A percentile compares a stretch with the other conserved stretches of the same genome.
These are phyloP conservation scores for Colletotrichum noveboracense DNA, from an alignment of 2,329 filamentous ascomycete species.

Conservation along the genomic window DNA sequence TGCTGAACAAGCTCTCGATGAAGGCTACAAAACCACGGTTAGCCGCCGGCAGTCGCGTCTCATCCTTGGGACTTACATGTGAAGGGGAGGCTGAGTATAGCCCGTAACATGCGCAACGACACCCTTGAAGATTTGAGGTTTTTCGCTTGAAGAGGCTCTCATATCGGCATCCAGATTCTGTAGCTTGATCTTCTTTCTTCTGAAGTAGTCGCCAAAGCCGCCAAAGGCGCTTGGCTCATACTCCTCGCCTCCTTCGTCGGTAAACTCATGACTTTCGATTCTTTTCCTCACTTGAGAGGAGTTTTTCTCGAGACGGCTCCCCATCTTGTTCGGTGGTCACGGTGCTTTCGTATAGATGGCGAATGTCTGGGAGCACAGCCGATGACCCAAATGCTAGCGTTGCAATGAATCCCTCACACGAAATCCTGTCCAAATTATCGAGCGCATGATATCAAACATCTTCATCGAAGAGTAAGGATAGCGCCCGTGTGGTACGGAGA, in stretches of 20 bases:
- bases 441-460: not conserved
- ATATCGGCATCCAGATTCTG: constrained; percentile 91
- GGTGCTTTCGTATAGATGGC: constrained; percentile 13
- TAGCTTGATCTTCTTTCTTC: constrained; percentile 95
- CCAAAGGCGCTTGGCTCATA: constrained; percentile 88
- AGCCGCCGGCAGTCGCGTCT: not conserved
- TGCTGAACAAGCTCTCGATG: constrained; percentile 88
- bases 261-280: constrained; percentile 72
- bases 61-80: constrained; percentile 57
- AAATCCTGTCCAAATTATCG: not conserved
- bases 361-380: not conserved
- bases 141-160: constrained; percentile 70
- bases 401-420: not conserved
- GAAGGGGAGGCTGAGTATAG: constrained; percentile 92
- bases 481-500: not conserved
- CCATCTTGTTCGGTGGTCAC: constrained; percentile 48
- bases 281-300: constrained; percentile 67
- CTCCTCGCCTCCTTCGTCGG: constrained; percentile 83
- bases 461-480: not conserved
- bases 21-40: constrained; percentile 49
- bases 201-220: constrained; percentile 90
- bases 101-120: constrained; percentile 92
- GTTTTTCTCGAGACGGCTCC: constrained; percentile 66
- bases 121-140: constrained; percentile 87
- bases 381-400: not conserved